phyloP scores from a whole-genome alignment of 1,284 basidiomycete species.

The Wallemia ichthyophaga region DNA sequence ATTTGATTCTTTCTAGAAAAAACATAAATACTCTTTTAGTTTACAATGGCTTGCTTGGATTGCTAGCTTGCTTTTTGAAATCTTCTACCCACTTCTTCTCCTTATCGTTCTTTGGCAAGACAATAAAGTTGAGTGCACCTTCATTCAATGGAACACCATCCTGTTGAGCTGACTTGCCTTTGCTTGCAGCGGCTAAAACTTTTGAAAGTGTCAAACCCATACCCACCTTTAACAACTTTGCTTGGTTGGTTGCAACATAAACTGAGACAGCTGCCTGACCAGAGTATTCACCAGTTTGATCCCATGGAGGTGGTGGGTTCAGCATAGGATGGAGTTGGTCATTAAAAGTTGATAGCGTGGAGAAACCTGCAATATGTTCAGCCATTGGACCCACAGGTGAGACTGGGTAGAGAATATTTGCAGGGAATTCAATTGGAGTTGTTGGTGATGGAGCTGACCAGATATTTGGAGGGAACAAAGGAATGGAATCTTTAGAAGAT shows the following conservation, averaged over 20 bases:
- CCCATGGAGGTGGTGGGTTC: constrained; percentile 20
- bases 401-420: constrained; percentile 77
- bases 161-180: neutral
- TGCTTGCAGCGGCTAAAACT: neutral
- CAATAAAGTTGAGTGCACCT: neutral
- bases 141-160: neutral
- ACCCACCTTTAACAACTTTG: neutral
- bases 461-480: constrained; percentile 23
- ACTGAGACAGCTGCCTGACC: neutral
- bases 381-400: constrained; percentile 29
- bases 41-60: neutral
- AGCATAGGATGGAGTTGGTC: constrained; percentile 57
- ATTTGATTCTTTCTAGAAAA: neutral
- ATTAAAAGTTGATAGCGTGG: constrained; percentile 53
- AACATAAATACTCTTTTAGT: neutral
- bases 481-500: constrained; percentile 23
- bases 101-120: neutral
- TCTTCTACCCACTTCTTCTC: neutral
- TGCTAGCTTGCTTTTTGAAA: neutral
- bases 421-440: constrained; percentile 49
- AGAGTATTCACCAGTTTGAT: neutral
- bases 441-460: constrained; percentile 24
- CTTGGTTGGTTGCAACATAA: neutral
- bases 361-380: constrained; percentile 60
- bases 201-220: neutral